Base-by-base conservation (phyloP, 1,284 basidiomycete genomes). In the Microbotryum lychnidis-dioicae region DNA sequence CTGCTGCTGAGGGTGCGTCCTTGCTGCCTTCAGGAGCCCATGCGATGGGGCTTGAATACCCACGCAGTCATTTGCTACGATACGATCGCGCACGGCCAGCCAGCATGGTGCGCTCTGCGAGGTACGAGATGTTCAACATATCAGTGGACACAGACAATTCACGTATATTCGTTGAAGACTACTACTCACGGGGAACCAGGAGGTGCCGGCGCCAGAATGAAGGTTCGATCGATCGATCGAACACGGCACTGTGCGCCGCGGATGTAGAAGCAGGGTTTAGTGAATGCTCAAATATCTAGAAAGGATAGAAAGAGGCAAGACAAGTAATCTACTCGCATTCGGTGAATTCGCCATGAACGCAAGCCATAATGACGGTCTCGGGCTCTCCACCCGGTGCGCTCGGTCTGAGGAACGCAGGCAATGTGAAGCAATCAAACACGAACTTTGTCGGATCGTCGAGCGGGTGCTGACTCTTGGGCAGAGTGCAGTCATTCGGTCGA, bases 171-270 rank as follows among this genome's bases (percentile, higher is more conserved):
- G 16, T 21, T 23, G 47, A 29, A 16, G n/a, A 60, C 49, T 55
- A 58, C 57, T 42, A 80, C 88, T 71, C 76, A 91, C 86, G 83
- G 78, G 67, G 93, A 92, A 31, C 84, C 87, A 50, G 87, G 82
- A 33, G 84, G 77, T 4, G 91, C 85, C 21, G 89, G 87, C 2
- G 85, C 86, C 14, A 98, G 80, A 55, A 97, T 81, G 73, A 97
- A 96, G 0, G 89, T 86, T 56, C 94, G 83, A 73, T 96, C 91
- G 75, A 98, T 97, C 7, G 92, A 96, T 51, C 94, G 84, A 29
- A 91, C 78, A 10, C 90, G 79, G 78, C 46, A 72, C 75, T 77
- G 63, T 7, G 53, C 8, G 27, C 64, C 65, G 64, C 1, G 67
- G 70, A 3, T 68, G 68, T 60, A 4, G 12, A 42, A 42, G 37